Evolutionary conservation across 2,329 filamentous ascomycete species (phyloP).

Genomic region (Metarhizium anisopliae): DNA sequence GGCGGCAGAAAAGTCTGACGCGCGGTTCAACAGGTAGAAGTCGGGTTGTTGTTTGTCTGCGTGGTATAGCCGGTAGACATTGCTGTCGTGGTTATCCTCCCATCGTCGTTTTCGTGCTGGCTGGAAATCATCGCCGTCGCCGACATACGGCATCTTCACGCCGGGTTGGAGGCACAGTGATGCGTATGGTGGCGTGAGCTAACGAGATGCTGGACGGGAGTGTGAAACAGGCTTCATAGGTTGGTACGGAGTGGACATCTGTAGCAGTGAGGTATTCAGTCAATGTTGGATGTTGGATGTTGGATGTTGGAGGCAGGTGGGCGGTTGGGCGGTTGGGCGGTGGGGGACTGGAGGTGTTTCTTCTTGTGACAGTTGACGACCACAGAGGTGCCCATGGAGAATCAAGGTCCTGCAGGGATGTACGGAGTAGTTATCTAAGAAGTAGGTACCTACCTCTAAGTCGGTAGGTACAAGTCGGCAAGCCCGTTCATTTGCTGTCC

Average conservation of each 20-base stretch:
- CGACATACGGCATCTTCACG: conserved; percentile 26
- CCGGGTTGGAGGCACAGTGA: not conserved
- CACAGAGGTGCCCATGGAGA: too few species aligned
- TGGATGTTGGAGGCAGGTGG: too few species aligned
- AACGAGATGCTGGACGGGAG: not conserved
- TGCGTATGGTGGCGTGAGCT: not conserved
- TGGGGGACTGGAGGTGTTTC: too few species aligned
- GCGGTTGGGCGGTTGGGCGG: too few species aligned
- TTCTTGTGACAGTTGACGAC: too few species aligned
- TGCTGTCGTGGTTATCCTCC: conserved; percentile 18
- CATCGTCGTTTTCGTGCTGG: conserved; percentile 27
- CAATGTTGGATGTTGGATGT: too few species aligned
- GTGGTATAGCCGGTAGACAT: conserved; percentile 16
- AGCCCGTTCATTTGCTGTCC: too few species aligned
- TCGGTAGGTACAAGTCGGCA: too few species aligned
- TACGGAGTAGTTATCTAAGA: too few species aligned
- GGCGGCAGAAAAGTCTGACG: conserved; percentile 12
- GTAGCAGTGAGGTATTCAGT: too few species aligned
- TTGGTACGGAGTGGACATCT: not conserved
- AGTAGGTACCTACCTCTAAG: too few species aligned
- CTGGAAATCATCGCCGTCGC: conserved; percentile 12
- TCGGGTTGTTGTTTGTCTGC: conserved; percentile 15
- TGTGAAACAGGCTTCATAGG: not conserved
- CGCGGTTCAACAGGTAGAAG: conserved; percentile 17
- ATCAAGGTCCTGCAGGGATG: too few species aligned